A percentile compares a stretch with the other conserved stretches of the same genome.
Evolutionary conservation across 2,329 filamentous ascomycete genomes (phyloP).

Genomic region (Verruconis gallopava): DNA sequence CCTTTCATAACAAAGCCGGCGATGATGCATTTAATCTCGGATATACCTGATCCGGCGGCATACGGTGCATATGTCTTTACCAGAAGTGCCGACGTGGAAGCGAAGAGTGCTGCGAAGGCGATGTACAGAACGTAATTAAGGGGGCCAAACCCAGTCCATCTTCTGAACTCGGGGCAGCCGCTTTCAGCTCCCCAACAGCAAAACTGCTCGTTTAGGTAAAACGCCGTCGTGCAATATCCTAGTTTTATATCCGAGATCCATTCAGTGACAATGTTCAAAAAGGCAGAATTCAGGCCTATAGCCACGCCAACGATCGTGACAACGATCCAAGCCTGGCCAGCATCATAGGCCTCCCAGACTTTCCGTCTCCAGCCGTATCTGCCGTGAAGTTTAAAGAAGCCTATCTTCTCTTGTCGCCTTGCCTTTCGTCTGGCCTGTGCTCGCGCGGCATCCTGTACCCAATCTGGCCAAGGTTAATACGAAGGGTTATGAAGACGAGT

Average conservation of each 20-base stretch:
- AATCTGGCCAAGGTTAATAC: slow-evolving; percentile 48
- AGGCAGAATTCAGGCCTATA: slow-evolving; percentile 85
- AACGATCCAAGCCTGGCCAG: slow-evolving; percentile 95
- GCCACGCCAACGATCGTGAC: slow-evolving; percentile 83
- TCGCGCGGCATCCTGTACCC: slow-evolving; percentile 92
- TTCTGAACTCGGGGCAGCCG: slow-evolving; percentile 79
- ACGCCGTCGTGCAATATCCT: slow-evolving; percentile 88
- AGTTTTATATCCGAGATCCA: slow-evolving; percentile 94
- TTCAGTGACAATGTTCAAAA: slow-evolving; percentile 90
- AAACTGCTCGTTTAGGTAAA: slow-evolving; percentile 94
- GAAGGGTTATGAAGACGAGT: slow-evolving; percentile 1
- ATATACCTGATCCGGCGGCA: slow-evolving; percentile 90
- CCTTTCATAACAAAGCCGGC: slow-evolving; percentile 99
- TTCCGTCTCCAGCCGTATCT: slow-evolving; percentile 69
- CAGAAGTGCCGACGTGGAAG: slow-evolving; percentile 66
- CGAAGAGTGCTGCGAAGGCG: slow-evolving; percentile 69
- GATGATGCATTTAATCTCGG: slow-evolving; percentile 98
- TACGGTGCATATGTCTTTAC: slow-evolving; percentile 92
- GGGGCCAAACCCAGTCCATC: slow-evolving; percentile 67
- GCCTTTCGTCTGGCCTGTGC: slow-evolving; percentile 74
- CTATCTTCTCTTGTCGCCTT: slow-evolving; percentile 56
- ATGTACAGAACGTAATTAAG: slow-evolving; percentile 85
- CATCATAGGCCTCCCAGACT: slow-evolving; percentile 79
- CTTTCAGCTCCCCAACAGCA: slow-evolving; percentile 95
- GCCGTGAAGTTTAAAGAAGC: slow-evolving; percentile 55